A percentile compares a stretch with the other conserved stretches of the same genome.
phyloP scores from a whole-genome alignment of 345 rosid species.

The Mercurialis annua region DNA sequence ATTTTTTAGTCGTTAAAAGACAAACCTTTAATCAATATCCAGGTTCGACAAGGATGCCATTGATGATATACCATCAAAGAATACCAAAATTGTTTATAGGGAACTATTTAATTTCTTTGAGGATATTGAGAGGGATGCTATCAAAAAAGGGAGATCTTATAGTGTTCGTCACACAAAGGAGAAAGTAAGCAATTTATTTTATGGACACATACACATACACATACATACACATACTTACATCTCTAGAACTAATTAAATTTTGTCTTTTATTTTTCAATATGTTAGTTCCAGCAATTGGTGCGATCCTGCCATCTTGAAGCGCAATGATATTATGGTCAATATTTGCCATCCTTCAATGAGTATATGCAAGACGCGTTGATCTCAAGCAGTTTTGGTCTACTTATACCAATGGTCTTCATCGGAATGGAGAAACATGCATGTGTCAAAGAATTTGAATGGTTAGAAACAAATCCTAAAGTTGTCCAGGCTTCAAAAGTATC shows the following conservation, averaged over 20 bases:
- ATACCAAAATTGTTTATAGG: neutral
- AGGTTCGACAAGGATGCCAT: neutral
- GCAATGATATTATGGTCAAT: neutral
- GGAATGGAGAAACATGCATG: conserved; percentile 15
- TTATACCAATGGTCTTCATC: neutral
- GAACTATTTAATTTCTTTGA: neutral
- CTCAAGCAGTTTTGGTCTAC: neutral
- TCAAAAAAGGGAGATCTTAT: conserved; percentile 1
- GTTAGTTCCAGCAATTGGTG: conserved; percentile 5
- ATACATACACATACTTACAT: too few relatives aligned
- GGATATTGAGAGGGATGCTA: neutral
- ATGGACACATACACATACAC: too few relatives aligned
- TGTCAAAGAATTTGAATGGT: conserved; percentile 5
- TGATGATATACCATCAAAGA: neutral
- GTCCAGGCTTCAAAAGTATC: neutral
- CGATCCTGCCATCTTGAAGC: conserved; percentile 2
- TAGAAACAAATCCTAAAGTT: conserved; percentile 5
- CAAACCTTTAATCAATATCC: neutral
- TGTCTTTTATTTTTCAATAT: neutral
- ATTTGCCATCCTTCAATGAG: conserved; percentile 14
- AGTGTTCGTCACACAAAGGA: neutral
- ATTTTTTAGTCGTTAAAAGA: neutral
- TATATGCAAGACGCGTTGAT: neutral
- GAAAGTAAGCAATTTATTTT: neutral
- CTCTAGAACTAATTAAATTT: neutral